Percentiles rank a stretch among this genome's conserved stretches.
Evolutionary conservation across 1,284 basidiomycete genomes (phyloP).

Genomic region (Naganishia sp.): DNA sequence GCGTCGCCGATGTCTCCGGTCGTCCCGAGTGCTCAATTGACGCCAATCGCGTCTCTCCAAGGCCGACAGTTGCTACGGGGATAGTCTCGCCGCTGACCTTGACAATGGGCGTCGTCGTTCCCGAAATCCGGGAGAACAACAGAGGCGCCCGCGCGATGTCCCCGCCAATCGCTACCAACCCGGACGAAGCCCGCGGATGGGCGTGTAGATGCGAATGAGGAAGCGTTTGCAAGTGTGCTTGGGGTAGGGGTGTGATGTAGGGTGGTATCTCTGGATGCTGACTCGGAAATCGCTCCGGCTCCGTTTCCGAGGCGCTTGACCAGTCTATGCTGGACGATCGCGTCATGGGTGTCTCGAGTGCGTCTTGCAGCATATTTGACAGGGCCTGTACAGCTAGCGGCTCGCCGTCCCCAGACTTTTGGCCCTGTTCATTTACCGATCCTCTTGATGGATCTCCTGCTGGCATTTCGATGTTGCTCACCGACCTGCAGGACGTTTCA

Average conservation of each 20-base stretch:
- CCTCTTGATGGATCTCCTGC: too few relatives aligned
- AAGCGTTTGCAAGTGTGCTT: constrained; percentile 19
- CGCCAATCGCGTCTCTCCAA: constrained; percentile 10
- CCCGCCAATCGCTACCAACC: constrained; percentile 11
- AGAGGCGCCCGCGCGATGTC: constrained; percentile 9
- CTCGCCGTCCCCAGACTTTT: too few relatives aligned
- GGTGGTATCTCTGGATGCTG: constrained; percentile 1
- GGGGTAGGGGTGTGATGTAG: constrained; percentile 16
- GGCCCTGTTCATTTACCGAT: too few relatives aligned
- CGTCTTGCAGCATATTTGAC: constrained; percentile 17
- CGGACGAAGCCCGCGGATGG: constrained; percentile 16
- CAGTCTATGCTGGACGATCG: constrained; percentile 22
- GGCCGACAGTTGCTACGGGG: constrained; percentile 17
- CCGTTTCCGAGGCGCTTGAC: constrained; percentile 9
- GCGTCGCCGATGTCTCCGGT: not conserved
- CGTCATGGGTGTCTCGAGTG: constrained; percentile 16
- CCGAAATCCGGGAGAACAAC: constrained; percentile 3
- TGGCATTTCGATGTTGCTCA: not conserved
- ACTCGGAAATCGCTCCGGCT: not conserved
- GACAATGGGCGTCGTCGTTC: not conserved
- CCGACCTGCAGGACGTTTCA: not conserved
- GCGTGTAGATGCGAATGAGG: constrained; percentile 20
- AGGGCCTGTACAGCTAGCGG: not conserved
- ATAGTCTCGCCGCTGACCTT: constrained; percentile 17
- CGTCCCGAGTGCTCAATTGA: not conserved